These are phyloP conservation scores for Penicillium arizonense DNA, from an alignment of 495 filamentous ascomycete species.

Conservation along the genomic window DNA sequence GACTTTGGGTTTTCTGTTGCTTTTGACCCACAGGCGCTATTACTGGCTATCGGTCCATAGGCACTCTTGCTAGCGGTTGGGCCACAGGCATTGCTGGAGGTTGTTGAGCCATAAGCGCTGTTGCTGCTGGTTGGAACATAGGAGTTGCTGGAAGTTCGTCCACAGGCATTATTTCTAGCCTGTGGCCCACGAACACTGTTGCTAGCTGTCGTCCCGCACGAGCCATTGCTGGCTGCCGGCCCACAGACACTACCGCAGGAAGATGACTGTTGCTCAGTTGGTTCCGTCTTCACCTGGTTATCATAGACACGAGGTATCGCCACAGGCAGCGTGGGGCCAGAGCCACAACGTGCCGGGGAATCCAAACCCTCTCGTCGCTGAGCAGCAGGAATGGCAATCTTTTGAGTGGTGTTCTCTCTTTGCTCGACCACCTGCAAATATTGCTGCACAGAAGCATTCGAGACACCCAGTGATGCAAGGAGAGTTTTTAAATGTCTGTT, in stretches of 20 bases:
- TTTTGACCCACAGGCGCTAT: not conserved
- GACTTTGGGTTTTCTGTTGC: not conserved
- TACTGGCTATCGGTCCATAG: not conserved
- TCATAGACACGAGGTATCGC: not conserved
- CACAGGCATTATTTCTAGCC: no score
- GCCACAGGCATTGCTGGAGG: no score
- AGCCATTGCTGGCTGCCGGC: not conserved
- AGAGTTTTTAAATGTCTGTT: slow-evolving; percentile 33
- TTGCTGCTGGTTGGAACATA: no score
- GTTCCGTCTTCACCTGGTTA: not conserved
- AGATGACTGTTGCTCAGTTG: not conserved
- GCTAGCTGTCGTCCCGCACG: not conserved
- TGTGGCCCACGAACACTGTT: not conserved
- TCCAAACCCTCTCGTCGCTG: slow-evolving; percentile 6
- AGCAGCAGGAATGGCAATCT: slow-evolving; percentile 41
- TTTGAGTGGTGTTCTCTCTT: slow-evolving; percentile 19
- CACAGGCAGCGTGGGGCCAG: not conserved
- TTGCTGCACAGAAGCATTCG: slow-evolving; percentile 24
- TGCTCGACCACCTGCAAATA: slow-evolving; percentile 26
- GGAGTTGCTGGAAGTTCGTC: no score
- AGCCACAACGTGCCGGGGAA: not conserved
- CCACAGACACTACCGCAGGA: no score
- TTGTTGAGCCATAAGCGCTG: no score
- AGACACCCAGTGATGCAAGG: slow-evolving; percentile 26
- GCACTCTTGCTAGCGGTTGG: no score